Evolutionary conservation across 129 eudicot species (phyloP).

Genomic region (Apium graveolens): DNA sequence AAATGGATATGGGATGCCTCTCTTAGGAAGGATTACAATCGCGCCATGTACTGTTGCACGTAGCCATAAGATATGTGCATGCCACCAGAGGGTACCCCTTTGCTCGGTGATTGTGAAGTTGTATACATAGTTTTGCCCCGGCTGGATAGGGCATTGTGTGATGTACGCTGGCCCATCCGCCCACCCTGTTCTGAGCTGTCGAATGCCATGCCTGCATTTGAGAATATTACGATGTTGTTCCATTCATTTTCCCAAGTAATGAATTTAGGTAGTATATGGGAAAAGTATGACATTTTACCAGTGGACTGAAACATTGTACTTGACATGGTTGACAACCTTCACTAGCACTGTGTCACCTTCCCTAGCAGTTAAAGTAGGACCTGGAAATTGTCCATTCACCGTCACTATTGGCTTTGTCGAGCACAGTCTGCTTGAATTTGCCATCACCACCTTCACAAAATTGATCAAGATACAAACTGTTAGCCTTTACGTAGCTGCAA

Average conservation of each 20-base stretch:
- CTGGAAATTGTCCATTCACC: slow-evolving; percentile 62
- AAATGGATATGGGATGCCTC: slow-evolving; percentile 73
- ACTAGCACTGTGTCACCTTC: slow-evolving; percentile 71
- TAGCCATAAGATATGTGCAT: slow-evolving; percentile 78
- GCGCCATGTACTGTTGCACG: slow-evolving; percentile 80
- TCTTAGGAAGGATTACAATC: slow-evolving; percentile 58
- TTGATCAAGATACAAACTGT: not conserved
- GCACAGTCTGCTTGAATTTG: slow-evolving; percentile 47
- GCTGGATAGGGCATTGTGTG: slow-evolving; percentile 77
- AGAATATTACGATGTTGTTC: not conserved
- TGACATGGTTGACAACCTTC: slow-evolving; percentile 63
- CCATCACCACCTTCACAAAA: slow-evolving; percentile 47
- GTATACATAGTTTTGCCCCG: slow-evolving; percentile 60
- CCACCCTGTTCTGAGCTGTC: slow-evolving; percentile 86
- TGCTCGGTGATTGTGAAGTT: slow-evolving; percentile 78
- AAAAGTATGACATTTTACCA: slow-evolving; percentile 32
- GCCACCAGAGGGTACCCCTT: slow-evolving; percentile 82
- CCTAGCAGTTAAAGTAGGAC: slow-evolving; percentile 67
- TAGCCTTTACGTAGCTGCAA: not conserved
- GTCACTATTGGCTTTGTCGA: slow-evolving; percentile 63
- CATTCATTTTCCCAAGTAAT: not conserved
- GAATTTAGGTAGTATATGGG: not conserved
- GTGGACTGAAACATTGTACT: slow-evolving; percentile 66
- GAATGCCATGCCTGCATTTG: slow-evolving; percentile 65
- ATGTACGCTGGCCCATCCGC: slow-evolving; percentile 84